Evolutionary conservation across 345 rosid species (phyloP).

Genomic region (Combretum micranthum): DNA sequence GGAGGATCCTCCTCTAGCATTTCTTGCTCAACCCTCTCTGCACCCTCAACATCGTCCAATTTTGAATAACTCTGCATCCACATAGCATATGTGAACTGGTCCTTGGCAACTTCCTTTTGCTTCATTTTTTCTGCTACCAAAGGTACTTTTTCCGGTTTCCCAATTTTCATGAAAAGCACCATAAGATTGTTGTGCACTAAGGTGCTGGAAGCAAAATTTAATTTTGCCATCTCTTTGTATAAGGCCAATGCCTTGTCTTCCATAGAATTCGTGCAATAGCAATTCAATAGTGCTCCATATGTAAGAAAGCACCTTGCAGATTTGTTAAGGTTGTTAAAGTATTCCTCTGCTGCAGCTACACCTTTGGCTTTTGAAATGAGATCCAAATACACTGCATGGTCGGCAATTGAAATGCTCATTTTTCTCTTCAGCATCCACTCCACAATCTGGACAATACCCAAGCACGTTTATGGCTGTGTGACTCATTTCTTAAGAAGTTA

Average conservation of each 20-base stretch:
- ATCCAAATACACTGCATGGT: conserved; percentile 49
- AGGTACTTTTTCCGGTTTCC: conserved; percentile 52
- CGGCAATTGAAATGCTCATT: conserved; percentile 26
- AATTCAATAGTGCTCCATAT: conserved; percentile 56
- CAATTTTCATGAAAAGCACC: conserved; percentile 40
- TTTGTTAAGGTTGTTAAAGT: conserved; percentile 33
- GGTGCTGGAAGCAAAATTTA: conserved; percentile 24
- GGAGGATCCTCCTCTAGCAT: conserved; percentile 24
- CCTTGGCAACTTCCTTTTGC: conserved; percentile 28
- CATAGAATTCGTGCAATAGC: conserved; percentile 43
- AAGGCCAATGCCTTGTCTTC: conserved; percentile 47
- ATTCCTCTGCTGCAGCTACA: conserved; percentile 49
- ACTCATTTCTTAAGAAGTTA: no score
- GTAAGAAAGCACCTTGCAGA: conserved; percentile 24
- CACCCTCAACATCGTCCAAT: conserved; percentile 46
- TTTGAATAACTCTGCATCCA: conserved; percentile 57
- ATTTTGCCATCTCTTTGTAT: conserved; percentile 46
- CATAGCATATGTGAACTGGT: conserved; percentile 23
- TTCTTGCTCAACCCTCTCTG: conserved; percentile 39
- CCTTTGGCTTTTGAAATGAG: conserved; percentile 57
- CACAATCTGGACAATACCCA: conserved; percentile 34
- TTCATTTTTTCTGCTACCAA: conserved; percentile 44
- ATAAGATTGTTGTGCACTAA: conserved; percentile 55
- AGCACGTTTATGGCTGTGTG: not conserved
- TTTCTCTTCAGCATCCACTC: conserved; percentile 81